phyloP scores from a whole-genome alignment of 768 basidiomycete genomes.

The Pisolithus microcarpus region DNA sequence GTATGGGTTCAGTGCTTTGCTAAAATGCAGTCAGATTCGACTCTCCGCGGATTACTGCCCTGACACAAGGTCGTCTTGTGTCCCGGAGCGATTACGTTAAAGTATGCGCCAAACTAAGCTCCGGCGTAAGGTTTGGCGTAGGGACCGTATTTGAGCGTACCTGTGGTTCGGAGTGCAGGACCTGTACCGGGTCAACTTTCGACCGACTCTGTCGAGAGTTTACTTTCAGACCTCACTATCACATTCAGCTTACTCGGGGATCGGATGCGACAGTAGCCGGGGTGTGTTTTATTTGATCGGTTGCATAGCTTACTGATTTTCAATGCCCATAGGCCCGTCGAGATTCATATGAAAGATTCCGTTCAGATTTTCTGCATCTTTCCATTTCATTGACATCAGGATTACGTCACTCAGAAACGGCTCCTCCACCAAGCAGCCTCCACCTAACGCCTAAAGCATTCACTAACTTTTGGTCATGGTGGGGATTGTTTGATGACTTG shows the following conservation, averaged over 20 bases:
- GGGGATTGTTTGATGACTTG: slow-evolving; percentile 70
- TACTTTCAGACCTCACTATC: slow-evolving; percentile 73
- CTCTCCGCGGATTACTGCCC: slow-evolving; percentile 2
- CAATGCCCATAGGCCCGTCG: slow-evolving; percentile 29
- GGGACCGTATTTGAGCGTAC: slow-evolving; percentile 78
- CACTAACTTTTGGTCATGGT: slow-evolving; percentile 91
- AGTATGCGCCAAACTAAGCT: slow-evolving; percentile 74
- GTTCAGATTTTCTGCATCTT: slow-evolving; percentile 90
- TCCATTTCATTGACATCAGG: slow-evolving; percentile 79
- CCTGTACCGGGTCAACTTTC: slow-evolving; percentile 55
- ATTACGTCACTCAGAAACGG: slow-evolving; percentile 27
- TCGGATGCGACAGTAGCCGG: slow-evolving; percentile 33
- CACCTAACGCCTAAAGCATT: slow-evolving; percentile 83
- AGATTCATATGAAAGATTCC: slow-evolving; percentile 84
- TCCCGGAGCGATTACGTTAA: slow-evolving; percentile 44
- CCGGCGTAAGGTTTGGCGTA: slow-evolving; percentile 83
- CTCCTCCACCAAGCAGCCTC: slow-evolving; percentile 52
- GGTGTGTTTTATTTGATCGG: slow-evolving; percentile 27
- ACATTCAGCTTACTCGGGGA: slow-evolving; percentile 58
- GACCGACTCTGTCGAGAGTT: slow-evolving; percentile 77
- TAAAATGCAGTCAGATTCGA: slow-evolving; percentile 17
- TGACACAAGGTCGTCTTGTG: slow-evolving; percentile 15
- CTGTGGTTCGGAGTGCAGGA: slow-evolving; percentile 60
- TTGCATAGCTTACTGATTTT: neutral
- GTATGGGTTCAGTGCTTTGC: neutral